Evolutionary conservation across 306 rosid genomes (phyloP), one percentile per base, ranked within the genome.

Genomic region (Arachis stenosperma): DNA sequence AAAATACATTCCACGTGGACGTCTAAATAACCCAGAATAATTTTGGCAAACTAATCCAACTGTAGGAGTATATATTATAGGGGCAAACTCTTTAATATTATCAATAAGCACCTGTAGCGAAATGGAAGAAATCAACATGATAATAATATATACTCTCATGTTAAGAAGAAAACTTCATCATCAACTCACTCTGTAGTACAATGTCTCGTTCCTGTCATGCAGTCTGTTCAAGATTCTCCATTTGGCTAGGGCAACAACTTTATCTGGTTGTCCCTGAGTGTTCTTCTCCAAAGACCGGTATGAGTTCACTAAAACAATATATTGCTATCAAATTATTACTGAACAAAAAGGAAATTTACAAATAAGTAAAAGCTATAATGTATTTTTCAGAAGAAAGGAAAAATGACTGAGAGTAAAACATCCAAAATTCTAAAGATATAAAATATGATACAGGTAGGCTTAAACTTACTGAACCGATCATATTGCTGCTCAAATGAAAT

Each of bases 1-100:
- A 83, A 95, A 95, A 83, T 95, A 95, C 99, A 95, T 95, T 61
- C 99, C 99, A 3, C 99, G 99, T 0, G 99, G 98, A 53, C 99
- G 96, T 84, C 99, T 87, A 76, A 88, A 95, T 60, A 95, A 84
- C 39, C 99, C 99, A 0, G 98, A 95, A 87, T 95, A 95, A 70
- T 95, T 95, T 79, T 95, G 98, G 74, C 99, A 91, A 9, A 95
- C 99, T 65, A 91, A 82, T 71, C 99, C 99, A 40, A 95, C 99
- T 5, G 99, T 95, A 2, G 99, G 99, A 54, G 99, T 95, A 84
- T 95, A 95, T 78, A 95, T 95, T 77, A 95, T 56, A 5, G 99
- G 99, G 75, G 99, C 96, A 60, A 95, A 95, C 87, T 91, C 91
- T 82, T 82, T 73, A 62, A 95, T 95, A 86, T 95, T 91, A 59